Evolutionary conservation across 164 flowering plant species (phyloP).

Genomic region (Amborella trichopoda): DNA sequence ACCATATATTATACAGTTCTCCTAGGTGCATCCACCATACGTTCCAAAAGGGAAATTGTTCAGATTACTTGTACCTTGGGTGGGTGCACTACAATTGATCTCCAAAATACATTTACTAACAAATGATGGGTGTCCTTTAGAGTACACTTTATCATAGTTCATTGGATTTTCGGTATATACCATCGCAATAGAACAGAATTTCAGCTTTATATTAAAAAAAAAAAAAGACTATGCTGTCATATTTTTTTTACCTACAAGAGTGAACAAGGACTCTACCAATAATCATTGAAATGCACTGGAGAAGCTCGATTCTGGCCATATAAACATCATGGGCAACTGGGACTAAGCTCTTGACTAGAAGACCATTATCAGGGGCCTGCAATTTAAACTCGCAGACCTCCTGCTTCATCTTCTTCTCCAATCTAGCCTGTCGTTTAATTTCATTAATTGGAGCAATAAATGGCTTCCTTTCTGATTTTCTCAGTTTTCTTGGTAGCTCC

Average conservation of each 20-base stretch:
- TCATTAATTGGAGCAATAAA: slow-evolving; percentile 31
- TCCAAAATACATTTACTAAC: no score
- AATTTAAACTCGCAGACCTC: slow-evolving; percentile 23
- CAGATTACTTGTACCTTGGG: no score
- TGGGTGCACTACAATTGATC: no score
- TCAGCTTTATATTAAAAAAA: no score
- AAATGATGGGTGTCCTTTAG: no score
- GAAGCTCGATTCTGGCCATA: slow-evolving; percentile 27
- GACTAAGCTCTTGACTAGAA: slow-evolving; percentile 37
- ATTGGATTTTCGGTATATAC: no score
- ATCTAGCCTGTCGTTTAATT: slow-evolving; percentile 42
- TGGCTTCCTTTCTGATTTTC: slow-evolving; percentile 42
- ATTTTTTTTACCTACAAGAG: slow-evolving; percentile 39
- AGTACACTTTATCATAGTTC: no score
- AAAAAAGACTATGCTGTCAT: no score
- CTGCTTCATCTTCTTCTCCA: slow-evolving; percentile 21
- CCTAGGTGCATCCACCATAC: no score
- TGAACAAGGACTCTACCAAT: slow-evolving; percentile 20
- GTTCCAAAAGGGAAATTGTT: no score
- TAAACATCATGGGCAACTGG: slow-evolving; percentile 48
- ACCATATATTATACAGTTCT: no score
- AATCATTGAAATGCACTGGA: slow-evolving; percentile 32
- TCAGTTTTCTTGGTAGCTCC: slow-evolving; percentile 31
- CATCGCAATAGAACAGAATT: no score
- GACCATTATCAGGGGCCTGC: slow-evolving; percentile 51